A percentile compares a stretch with the other conserved stretches of the same genome.
These are phyloP conservation scores for Rhodotorula toruloides DNA, from an alignment of 768 basidiomycete genomes.

Conservation along the genomic window DNA sequence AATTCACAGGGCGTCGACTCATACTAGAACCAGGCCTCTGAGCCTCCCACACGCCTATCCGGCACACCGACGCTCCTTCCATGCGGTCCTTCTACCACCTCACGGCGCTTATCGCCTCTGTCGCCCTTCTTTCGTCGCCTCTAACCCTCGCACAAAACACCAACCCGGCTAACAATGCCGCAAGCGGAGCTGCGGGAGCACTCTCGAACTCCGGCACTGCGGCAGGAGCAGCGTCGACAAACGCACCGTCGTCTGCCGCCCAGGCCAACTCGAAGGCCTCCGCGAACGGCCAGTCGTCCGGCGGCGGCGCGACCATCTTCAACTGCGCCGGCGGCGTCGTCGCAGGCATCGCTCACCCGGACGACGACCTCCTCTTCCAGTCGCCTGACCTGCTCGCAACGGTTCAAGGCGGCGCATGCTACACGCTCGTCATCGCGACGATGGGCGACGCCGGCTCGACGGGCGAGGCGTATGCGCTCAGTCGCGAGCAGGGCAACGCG, in stretches of 20 bases:
- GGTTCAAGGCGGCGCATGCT: constrained; percentile 5
- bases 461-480: constrained; percentile 14
- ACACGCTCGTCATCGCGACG: constrained; percentile 31
- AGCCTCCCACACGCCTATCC: constrained; percentile 5
- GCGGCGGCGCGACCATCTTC: constrained; percentile 6
- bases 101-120: background rate
- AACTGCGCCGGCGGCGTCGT: constrained; percentile 21
- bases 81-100: background rate
- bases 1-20: background rate
- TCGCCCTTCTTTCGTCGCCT: background rate
- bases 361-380: constrained; percentile 35
- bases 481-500: constrained; percentile 33
- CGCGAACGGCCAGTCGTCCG: background rate
- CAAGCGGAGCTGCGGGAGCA: too few species aligned
- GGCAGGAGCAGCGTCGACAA: background rate
- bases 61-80: background rate
- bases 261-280: background rate
- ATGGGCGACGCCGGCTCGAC: constrained; percentile 34
- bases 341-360: constrained; percentile 27
- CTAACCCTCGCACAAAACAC: too few species aligned
- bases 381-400: constrained; percentile 17
- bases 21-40: background rate
- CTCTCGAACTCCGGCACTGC: too few species aligned
- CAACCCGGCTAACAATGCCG: too few species aligned
- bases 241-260: too few species aligned